Base-by-base conservation (phyloP, 768 basidiomycete species). In the Suillus tomentosus region DNA sequence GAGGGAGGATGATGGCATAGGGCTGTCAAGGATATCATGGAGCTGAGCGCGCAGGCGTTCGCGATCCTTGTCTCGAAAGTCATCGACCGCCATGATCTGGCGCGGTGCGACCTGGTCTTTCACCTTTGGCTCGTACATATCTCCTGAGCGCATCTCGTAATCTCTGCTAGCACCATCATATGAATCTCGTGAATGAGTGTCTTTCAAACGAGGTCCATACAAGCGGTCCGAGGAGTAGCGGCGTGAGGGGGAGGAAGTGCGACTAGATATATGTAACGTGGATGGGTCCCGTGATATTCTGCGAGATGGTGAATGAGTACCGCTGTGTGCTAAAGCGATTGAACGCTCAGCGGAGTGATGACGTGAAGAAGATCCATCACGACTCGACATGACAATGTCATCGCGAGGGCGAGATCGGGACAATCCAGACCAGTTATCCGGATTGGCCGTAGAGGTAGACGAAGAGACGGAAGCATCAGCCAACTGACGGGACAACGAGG, bases 11-110 rank as follows among this genome's bases (percentile, higher is more conserved):
- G 83, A 74, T 24, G 77, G 69, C 51, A 72, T 67, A 19, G 80
- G 73, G 60, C 81, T 81, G 55, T 77, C 78, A 14, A 87, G 78
- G 11, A 87, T 74, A 64, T 84, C 82, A 37, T 82, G 76, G 9
- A 87, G 71, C 64, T 82, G 79, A 43, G 76, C 71, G 17, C 47
- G 59, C 42, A 60, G 59, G 15, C 62, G 73, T 73, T 40, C 77
- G 75, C 50, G 79, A 68, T 53, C 68, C 71, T 53, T 77, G 70
- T 50, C 71, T 24, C 57, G 57, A 19, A 42, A 42, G 69, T 68
- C 78, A 73, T 54, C 72, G 71, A 40, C 67, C 63, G 45, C 69
- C 68, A 48, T 63, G 65, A 43, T 67, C 66, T 48, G 71, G 65
- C 61, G 68, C 45, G 62, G 60, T 24, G 34, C 64, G 60, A 72